Evolutionary conservation across 257 asterid genomes (phyloP).

Genomic region (Przewalskia tangutica): DNA sequence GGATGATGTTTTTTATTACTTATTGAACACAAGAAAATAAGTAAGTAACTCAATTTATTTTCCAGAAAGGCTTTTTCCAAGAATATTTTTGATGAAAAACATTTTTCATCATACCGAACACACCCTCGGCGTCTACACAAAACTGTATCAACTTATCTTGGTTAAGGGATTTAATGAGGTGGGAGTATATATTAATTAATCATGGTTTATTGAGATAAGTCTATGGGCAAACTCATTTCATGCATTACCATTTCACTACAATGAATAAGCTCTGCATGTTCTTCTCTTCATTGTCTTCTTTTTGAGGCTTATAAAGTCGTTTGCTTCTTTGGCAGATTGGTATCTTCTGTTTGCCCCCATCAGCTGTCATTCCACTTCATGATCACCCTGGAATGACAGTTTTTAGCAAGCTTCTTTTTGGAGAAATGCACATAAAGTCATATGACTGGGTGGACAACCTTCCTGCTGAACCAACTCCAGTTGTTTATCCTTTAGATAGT

Average conservation of each 20-base stretch:
- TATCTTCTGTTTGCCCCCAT: slow-evolving; percentile 85
- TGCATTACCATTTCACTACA: neutral
- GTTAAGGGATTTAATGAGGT: neutral
- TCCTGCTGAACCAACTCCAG: slow-evolving; percentile 5
- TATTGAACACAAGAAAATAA: no score
- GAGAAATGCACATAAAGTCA: slow-evolving; percentile 75
- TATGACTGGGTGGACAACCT: slow-evolving; percentile 53
- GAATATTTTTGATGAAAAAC: no score
- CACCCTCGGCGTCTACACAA: neutral
- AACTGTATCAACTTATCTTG: no score
- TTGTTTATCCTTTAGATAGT: slow-evolving; percentile 26
- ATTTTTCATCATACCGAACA: no score
- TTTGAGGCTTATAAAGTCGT: neutral
- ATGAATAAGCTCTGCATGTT: neutral
- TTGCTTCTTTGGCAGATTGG: slow-evolving; percentile 47
- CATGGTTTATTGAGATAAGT: neutral
- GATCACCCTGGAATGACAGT: slow-evolving; percentile 97
- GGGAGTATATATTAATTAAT: neutral
- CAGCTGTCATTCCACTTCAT: slow-evolving; percentile 79
- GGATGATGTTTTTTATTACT: no score
- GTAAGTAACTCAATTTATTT: no score
- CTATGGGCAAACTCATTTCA: neutral
- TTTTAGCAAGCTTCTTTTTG: slow-evolving; percentile 82
- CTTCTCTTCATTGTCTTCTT: neutral
- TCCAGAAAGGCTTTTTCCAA: no score